Conservation (phyloP, 2,329 filamentous ascomycete genomes). For the Claviceps humidiphila region DNA sequence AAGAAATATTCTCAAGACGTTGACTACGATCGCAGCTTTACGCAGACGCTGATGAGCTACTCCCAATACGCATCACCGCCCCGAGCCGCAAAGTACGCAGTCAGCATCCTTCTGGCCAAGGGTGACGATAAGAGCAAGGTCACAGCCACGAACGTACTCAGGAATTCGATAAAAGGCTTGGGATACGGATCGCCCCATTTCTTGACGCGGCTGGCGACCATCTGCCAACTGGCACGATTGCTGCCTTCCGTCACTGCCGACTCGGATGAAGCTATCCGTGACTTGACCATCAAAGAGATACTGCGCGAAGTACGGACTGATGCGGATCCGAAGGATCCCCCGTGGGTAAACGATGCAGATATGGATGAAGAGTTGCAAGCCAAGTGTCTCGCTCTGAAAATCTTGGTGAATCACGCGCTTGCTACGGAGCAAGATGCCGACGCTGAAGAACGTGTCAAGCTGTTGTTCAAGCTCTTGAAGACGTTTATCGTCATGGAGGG, state of each 20-base stretch:
- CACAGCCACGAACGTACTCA: conserved; percentile 70
- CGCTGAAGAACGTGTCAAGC: conserved; percentile 46
- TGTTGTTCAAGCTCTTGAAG: conserved; percentile 68
- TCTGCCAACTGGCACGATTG: conserved; percentile 64
- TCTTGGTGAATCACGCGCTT: conserved; percentile 74
- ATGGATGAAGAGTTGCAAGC: conserved; percentile 71
- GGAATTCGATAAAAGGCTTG: conserved; percentile 62
- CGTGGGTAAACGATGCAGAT: conserved; percentile 54
- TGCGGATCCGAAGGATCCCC: conserved; percentile 40
- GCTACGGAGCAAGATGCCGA: conserved; percentile 38
- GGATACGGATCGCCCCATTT: conserved; percentile 61
- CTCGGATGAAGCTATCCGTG: conserved; percentile 61
- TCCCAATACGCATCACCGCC: conserved; percentile 70
- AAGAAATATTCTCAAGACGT: conserved; percentile 76
- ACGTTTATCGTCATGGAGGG: conserved; percentile 63
- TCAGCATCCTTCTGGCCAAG: conserved; percentile 75
- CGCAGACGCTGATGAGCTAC: conserved; percentile 69
- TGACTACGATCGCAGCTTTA: conserved; percentile 66
- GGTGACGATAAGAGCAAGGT: conserved; percentile 62
- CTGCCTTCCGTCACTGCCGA: conserved; percentile 61
- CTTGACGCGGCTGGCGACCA: conserved; percentile 57
- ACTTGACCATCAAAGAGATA: conserved; percentile 63
- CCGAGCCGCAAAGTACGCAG: conserved; percentile 81
- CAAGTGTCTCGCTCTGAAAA: conserved; percentile 72
- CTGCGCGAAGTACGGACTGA: conserved; percentile 56